Percentiles rank a stretch among this genome's conserved stretches.
phyloP scores from a whole-genome alignment of 2,329 filamentous ascomycete genomes.

The Pseudocercospora cruenta region DNA sequence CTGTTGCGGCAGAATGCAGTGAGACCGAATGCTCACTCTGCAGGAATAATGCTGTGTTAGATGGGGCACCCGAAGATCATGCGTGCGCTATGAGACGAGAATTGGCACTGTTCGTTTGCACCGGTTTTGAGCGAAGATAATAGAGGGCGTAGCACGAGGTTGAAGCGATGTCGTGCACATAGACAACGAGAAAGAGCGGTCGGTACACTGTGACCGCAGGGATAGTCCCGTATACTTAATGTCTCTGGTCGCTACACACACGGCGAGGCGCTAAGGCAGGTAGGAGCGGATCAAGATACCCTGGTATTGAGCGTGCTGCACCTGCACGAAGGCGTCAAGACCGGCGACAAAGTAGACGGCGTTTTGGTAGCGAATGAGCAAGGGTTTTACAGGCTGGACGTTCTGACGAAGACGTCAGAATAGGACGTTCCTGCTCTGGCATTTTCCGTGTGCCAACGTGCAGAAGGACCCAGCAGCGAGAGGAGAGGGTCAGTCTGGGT shows the following conservation, averaged over 20 bases:
- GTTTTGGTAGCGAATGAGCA: conserved; percentile 29
- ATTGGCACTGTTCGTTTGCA: conserved; percentile 20
- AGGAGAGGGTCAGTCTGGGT: conserved; percentile 18
- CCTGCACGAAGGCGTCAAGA: conserved; percentile 29
- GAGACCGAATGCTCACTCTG: conserved; percentile 21
- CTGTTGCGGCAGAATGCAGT: conserved; percentile 20
- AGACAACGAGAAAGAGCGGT: conserved; percentile 26
- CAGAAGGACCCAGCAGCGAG: conserved; percentile 13
- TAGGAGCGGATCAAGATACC: conserved; percentile 27
- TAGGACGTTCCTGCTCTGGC: conserved; percentile 20
- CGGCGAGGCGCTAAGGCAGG: conserved; percentile 29
- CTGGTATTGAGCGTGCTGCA: conserved; percentile 29
- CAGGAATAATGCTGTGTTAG: conserved; percentile 24
- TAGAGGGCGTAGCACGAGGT: conserved; percentile 22
- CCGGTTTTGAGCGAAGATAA: conserved; percentile 13
- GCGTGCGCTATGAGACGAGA: conserved; percentile 26
- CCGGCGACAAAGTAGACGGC: conserved; percentile 21
- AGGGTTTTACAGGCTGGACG: conserved; percentile 23
- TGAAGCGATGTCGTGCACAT: conserved; percentile 25
- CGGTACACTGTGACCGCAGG: conserved; percentile 24
- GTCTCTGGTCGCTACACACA: conserved; percentile 23
- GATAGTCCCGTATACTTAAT: conserved; percentile 25
- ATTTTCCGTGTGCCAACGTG: conserved; percentile 23
- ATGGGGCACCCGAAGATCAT: conserved; percentile 26
- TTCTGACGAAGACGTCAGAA: conserved; percentile 16